Evolutionary conservation across 108 stramenopile genomes (phyloP).

Genomic region (Skeletonema menzelii): DNA sequence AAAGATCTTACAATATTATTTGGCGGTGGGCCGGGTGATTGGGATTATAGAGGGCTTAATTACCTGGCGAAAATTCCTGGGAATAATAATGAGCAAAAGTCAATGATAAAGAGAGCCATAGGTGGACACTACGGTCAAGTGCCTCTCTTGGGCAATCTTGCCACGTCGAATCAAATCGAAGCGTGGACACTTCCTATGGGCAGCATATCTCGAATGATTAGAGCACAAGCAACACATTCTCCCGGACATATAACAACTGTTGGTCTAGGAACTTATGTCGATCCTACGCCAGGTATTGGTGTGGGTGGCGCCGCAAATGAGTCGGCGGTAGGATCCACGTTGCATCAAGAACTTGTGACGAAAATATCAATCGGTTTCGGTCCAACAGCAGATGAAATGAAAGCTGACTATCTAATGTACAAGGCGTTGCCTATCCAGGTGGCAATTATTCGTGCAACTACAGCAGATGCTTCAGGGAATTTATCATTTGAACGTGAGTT

Average conservation of each 20-base stretch:
- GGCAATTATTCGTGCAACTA: conserved; percentile 79
- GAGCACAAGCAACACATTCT: conserved; percentile 70
- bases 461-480: conserved; percentile 76
- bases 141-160: conserved; percentile 64
- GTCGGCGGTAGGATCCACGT: conserved; percentile 42
- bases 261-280: conserved; percentile 81
- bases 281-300: conserved; percentile 54
- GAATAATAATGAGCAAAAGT: not conserved
- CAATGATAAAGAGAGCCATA: conserved; percentile 72
- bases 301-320: conserved; percentile 67
- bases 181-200: conserved; percentile 84
- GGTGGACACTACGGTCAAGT: conserved; percentile 78
- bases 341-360: conserved; percentile 55
- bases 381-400: conserved; percentile 23
- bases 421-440: conserved; percentile 82
- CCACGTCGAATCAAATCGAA: conserved; percentile 62
- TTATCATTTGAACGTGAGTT: conserved; percentile 72
- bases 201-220: conserved; percentile 77
- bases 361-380: conserved; percentile 34
- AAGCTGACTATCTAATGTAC: conserved; percentile 65
- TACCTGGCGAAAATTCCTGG: conserved; percentile 55
- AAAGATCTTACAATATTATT: conserved; percentile 71
- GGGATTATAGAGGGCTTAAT: conserved; percentile 59
- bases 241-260: conserved; percentile 84
- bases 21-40: conserved; percentile 80